Evolutionary conservation across 2,329 filamentous ascomycete genomes (phyloP), one percentile per base, ranked within the genome.

Genomic region (Zelopaecilomyces penicillatus): DNA sequence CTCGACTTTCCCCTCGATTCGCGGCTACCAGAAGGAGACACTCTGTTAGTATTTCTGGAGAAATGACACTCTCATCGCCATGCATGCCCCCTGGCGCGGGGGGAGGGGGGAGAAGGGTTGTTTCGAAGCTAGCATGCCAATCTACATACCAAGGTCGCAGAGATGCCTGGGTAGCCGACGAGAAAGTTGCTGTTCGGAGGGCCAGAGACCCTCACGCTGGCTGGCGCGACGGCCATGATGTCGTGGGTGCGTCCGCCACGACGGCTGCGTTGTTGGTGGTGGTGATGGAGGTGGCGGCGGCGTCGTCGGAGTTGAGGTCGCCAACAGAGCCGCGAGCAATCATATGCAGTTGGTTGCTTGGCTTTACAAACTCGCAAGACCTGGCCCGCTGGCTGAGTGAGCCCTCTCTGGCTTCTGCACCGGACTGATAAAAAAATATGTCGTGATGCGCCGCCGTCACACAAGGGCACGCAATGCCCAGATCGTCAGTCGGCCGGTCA

Each of bases 1-100:
- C 70, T 97, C 93, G 62, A 98, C 93, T 64, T 93, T 95, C 57
- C 93, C 93, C 74, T 96, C 91, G 69, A 98, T 91, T 62, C 93
- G 86, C 59, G 93, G 93, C 88, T 96, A 60, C 26, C 41, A 8
- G 30, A 26, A 6, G 39, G 19, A 43, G 44, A 43, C 45, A 42
- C 43, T 45, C n/a, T n/a, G n/a, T n/a, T n/a, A n/a, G n/a, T n/a
- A n/a, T n/a, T n/a, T n/a, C n/a, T n/a, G n/a, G n/a, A n/a, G n/a
- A n/a, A n/a, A n/a, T n/a, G n/a, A n/a, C n/a, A n/a, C n/a, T n/a
- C n/a, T n/a, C n/a, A n/a, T n/a, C n/a, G n/a, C n/a, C n/a, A n/a
- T n/a, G n/a, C n/a, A n/a, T n/a, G n/a, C n/a, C n/a, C n/a, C n/a
- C n/a, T n/a, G n/a, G n/a, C 39, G 42, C 44, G 47, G 39, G 43